Conservation (phyloP, 1,139 yeast genomes). For the Geotrichum restrictum region DNA sequence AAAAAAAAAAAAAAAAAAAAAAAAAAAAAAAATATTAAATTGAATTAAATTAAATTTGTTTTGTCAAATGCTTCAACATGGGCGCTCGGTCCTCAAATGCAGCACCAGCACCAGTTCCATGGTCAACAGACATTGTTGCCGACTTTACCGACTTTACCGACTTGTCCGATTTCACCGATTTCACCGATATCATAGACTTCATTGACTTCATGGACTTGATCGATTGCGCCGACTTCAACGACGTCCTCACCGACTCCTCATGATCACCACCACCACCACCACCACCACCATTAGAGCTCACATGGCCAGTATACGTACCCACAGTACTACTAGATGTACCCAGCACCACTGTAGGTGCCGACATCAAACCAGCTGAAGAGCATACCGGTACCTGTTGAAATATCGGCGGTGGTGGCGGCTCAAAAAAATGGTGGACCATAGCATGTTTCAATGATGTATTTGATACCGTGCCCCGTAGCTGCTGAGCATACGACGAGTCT, state of each 20-base stretch:
- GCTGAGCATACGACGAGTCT: too few species aligned
- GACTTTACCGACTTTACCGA: too few species aligned
- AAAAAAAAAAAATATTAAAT: not conserved
- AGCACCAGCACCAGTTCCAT: not conserved
- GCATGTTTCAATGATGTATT: too few species aligned
- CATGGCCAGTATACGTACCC: not conserved
- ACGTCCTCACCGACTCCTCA: not conserved
- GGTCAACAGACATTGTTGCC: too few species aligned
- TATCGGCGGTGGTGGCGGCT: too few species aligned
- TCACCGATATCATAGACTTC: too few species aligned
- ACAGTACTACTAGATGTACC: not conserved
- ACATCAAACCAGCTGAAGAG: too few species aligned
- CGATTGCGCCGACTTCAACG: not conserved
- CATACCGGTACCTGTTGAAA: too few species aligned
- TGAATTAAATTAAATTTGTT: not conserved
- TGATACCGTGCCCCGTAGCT: too few species aligned
- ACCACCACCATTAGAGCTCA: not conserved
- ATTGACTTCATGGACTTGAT: too few species aligned
- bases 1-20: not conserved
- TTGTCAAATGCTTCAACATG: conserved; percentile 9
- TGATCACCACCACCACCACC: not conserved
- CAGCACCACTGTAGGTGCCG: not conserved
- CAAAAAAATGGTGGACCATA: too few species aligned
- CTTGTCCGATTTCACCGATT: too few species aligned
- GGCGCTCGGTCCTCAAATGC: not conserved